phyloP scores from a whole-genome alignment of 805 yeast species.

The Candida bentonensis region DNA sequence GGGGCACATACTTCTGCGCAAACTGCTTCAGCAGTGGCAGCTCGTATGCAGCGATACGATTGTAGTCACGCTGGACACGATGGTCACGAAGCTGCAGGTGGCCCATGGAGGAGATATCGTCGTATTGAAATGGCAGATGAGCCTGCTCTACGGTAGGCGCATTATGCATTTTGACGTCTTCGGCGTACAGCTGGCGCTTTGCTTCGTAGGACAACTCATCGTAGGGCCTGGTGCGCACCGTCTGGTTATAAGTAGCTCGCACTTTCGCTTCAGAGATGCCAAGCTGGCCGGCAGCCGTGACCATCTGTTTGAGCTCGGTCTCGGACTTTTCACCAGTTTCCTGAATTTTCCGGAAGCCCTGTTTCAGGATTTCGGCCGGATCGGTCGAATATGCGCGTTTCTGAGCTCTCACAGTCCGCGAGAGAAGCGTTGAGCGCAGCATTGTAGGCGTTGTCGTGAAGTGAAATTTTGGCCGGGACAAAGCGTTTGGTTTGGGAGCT shows the following conservation, averaged over 20 bases:
- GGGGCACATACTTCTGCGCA: conserved; percentile 52
- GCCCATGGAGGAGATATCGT: conserved; percentile 55
- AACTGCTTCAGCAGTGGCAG: conserved; percentile 71
- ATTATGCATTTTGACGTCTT: conserved; percentile 14
- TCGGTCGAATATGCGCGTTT: not conserved
- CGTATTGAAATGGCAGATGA: conserved; percentile 31
- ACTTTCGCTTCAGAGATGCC: conserved; percentile 15
- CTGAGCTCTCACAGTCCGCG: not conserved
- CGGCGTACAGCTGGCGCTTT: conserved; percentile 9
- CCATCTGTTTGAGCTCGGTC: conserved; percentile 15
- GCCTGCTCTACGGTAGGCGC: conserved; percentile 13
- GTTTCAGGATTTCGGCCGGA: conserved; percentile 13
- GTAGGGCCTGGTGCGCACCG: conserved; percentile 4
- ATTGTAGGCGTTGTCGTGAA: no score
- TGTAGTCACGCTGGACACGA: conserved; percentile 61
- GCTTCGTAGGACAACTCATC: not conserved
- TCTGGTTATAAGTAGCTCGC: conserved; percentile 10
- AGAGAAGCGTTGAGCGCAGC: no score
- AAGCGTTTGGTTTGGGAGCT: no score
- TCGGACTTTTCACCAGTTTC: conserved; percentile 14
- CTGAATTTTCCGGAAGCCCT: conserved; percentile 21
- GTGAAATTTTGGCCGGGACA: no score
- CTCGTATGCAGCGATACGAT: conserved; percentile 82
- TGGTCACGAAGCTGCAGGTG: conserved; percentile 58
- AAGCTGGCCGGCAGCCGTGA: conserved; percentile 18